Conservation (phyloP, 345 rosid species). For the Acer negundo region DNA sequence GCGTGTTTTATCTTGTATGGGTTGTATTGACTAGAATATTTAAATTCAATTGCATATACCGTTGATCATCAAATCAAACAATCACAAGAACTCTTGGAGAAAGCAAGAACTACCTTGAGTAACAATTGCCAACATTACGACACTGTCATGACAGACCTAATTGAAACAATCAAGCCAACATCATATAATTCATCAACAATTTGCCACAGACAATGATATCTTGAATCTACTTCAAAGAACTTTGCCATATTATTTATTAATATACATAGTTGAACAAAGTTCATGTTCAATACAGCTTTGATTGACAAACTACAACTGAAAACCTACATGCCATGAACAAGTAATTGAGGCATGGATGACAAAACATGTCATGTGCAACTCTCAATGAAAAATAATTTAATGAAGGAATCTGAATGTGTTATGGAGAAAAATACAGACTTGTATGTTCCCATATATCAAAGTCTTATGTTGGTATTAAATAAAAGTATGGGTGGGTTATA, state of each 20-base stretch:
- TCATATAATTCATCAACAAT: not conserved
- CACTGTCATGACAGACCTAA: not conserved
- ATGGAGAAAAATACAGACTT: not conserved
- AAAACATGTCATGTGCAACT: not conserved
- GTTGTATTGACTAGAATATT: constrained; percentile 1
- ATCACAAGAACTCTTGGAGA: not conserved
- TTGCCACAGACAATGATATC: not conserved
- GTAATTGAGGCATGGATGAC: not conserved
- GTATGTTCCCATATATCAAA: not conserved
- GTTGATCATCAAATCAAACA: not conserved
- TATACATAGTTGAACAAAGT: not conserved
- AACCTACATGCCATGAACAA: not conserved
- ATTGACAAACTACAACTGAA: not conserved
- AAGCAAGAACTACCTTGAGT: not conserved
- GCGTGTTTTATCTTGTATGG: constrained; percentile 1
- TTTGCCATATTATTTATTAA: not conserved
- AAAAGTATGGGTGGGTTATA: not conserved
- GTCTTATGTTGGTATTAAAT: not conserved
- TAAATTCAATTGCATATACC: not conserved
- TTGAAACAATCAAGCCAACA: not conserved
- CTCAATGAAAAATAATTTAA: not conserved
- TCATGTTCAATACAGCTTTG: not conserved
- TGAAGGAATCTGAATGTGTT: not conserved
- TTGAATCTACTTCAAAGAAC: not conserved
- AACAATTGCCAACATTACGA: not conserved